phyloP scores from a whole-genome alignment of 768 basidiomycete species.

The Rhizopogon roseolus region DNA sequence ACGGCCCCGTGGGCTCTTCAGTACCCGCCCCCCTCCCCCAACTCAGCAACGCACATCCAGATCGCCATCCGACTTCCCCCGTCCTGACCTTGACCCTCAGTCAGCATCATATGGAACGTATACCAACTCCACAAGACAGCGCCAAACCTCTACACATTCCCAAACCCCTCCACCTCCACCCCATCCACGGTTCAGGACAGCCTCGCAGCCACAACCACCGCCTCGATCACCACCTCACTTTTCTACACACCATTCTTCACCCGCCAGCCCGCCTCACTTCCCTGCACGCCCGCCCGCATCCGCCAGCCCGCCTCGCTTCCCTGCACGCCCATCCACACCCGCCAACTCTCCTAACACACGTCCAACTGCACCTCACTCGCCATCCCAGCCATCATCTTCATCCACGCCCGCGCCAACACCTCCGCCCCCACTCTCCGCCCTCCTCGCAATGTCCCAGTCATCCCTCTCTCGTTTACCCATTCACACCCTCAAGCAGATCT shows the following conservation, averaged over 20 bases:
- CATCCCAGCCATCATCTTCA: conserved; percentile 35
- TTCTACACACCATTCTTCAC: conserved; percentile 5
- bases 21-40: conserved; percentile 14
- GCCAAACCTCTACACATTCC: not conserved
- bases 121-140: not conserved
- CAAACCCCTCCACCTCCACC: conserved; percentile 5
- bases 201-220: conserved; percentile 6
- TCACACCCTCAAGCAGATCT: conserved; percentile 66
- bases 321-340: conserved; percentile 6
- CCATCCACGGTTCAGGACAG: conserved; percentile 10
- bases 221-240: not conserved
- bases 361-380: conserved; percentile 12
- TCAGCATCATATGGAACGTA: not conserved
- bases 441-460: conserved; percentile 57
- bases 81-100: not conserved
- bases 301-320: conserved; percentile 6
- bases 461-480: conserved; percentile 62
- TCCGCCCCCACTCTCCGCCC: conserved; percentile 53
- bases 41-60: conserved; percentile 19
- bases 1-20: not conserved
- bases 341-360: conserved; percentile 10
- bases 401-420: conserved; percentile 26
- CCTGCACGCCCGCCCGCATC: conserved; percentile 8
- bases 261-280: conserved; percentile 9
- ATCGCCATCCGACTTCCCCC: conserved; percentile 5